These are phyloP conservation scores for Penicillium tannophilum DNA, from an alignment of 495 filamentous ascomycete species.

Conservation along the genomic window DNA sequence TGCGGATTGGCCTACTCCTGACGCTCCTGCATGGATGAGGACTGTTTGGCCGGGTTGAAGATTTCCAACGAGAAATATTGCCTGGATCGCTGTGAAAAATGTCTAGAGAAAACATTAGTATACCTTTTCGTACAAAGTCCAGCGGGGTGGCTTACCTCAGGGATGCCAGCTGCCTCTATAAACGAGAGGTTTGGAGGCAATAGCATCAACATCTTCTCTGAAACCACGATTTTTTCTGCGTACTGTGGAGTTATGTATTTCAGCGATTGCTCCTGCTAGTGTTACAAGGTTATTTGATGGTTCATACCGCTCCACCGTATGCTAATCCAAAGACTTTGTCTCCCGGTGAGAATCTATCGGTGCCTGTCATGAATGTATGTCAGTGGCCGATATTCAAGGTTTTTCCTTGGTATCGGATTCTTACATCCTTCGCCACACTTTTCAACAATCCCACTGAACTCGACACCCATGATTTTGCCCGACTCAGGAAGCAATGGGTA, in stretches of 20 bases:
- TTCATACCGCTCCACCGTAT: conserved; percentile 1
- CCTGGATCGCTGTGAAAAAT: not conserved
- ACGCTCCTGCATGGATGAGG: not conserved
- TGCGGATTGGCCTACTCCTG: not conserved
- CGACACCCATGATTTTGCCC: not conserved
- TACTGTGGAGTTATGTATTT: not conserved
- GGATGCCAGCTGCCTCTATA: not conserved
- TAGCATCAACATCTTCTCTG: not conserved
- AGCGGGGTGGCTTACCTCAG: not conserved
- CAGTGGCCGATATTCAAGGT: not conserved
- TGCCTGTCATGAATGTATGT: not conserved
- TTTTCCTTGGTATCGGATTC: not conserved
- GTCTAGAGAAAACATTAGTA: not conserved
- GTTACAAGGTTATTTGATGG: not conserved
- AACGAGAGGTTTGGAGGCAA: not conserved
- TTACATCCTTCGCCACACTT: not conserved
- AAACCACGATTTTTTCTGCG: not conserved
- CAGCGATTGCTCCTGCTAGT: too few species aligned
- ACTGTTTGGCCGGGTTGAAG: not conserved
- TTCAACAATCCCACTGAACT: not conserved
- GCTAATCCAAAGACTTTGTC: not conserved
- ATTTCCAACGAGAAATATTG: not conserved
- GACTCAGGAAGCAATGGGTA: not conserved
- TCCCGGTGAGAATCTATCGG: not conserved
- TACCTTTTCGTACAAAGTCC: too few species aligned